phyloP scores from a whole-genome alignment of 78 protist species.

The Reticulomyxa filosa region DNA sequence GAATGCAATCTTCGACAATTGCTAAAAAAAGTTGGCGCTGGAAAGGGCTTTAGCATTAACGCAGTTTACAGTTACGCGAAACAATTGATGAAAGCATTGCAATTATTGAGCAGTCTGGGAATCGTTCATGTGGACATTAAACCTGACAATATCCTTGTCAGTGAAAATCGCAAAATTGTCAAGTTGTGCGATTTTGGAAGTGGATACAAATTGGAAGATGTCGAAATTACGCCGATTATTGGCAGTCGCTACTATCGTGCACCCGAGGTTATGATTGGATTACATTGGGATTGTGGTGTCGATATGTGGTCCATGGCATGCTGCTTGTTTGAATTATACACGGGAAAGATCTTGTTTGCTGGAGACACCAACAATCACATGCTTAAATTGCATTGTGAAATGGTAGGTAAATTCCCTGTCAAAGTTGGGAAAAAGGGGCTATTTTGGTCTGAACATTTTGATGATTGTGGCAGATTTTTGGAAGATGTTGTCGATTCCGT shows the following conservation, averaged over 20 bases:
- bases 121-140: slow-evolving; percentile 68
- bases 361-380: slow-evolving; percentile 76
- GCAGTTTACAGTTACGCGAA: slow-evolving; percentile 53
- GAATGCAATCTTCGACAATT: slow-evolving; percentile 13
- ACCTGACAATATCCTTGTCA: slow-evolving; percentile 44
- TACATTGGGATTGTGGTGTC: slow-evolving; percentile 28
- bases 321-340: slow-evolving; percentile 55
- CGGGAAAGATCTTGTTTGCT: slow-evolving; percentile 64
- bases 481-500: not conserved
- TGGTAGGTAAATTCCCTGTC: not conserved
- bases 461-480: not conserved
- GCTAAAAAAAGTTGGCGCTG: slow-evolving; percentile 37
- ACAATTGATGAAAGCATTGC: slow-evolving; percentile 47
- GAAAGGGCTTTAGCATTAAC: slow-evolving; percentile 40
- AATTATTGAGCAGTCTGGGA: slow-evolving; percentile 20
- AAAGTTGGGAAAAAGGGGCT: not conserved
- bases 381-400: slow-evolving; percentile 36
- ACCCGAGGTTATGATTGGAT: slow-evolving; percentile 66
- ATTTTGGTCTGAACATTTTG: slow-evolving; percentile 1
- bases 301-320: slow-evolving; percentile 73
- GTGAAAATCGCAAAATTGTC: not conserved
- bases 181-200: slow-evolving; percentile 70
- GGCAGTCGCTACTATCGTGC: slow-evolving; percentile 74
- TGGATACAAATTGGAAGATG: slow-evolving; percentile 37
- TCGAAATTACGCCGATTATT: slow-evolving; percentile 46